These are phyloP conservation scores for Chaetomium sp. DNA, from an alignment of 2,329 filamentous ascomycete genomes.

Conservation along the genomic window DNA sequence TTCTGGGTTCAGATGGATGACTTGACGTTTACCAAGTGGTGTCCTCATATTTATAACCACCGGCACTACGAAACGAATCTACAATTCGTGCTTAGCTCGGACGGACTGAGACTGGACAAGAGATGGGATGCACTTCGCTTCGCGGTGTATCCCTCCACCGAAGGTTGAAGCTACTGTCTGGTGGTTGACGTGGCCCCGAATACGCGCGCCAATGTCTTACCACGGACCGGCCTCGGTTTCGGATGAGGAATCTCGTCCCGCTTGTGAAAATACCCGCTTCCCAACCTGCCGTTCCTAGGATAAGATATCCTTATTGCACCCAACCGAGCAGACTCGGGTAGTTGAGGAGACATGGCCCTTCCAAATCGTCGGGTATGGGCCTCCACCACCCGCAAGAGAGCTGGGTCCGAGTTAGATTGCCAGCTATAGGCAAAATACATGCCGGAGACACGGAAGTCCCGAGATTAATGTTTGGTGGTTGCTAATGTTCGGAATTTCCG, in stretches of 20 bases:
- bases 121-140: not conserved
- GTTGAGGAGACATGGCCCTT: not conserved
- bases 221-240: not conserved
- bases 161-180: too few relatives aligned
- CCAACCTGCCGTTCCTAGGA: not conserved
- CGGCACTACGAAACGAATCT: not conserved
- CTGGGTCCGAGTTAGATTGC: not conserved
- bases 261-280: not conserved
- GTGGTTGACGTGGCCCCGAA: not conserved
- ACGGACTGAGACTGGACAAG: not conserved
- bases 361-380: not conserved
- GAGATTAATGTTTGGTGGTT: not conserved
- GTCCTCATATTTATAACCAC: not conserved
- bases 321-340: not conserved
- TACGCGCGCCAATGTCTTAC: not conserved
- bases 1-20: not conserved
- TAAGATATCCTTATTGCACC: not conserved
- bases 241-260: not conserved
- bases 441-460: not conserved
- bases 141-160: too few relatives aligned
- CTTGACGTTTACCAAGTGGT: not conserved
- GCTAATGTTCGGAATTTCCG: not conserved
- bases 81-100: not conserved
- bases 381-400: not conserved
- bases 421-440: conserved; percentile 8